Evolutionary conservation across 148 eudicot genomes (phyloP).

Genomic region (Rhododendron mucronatum): DNA sequence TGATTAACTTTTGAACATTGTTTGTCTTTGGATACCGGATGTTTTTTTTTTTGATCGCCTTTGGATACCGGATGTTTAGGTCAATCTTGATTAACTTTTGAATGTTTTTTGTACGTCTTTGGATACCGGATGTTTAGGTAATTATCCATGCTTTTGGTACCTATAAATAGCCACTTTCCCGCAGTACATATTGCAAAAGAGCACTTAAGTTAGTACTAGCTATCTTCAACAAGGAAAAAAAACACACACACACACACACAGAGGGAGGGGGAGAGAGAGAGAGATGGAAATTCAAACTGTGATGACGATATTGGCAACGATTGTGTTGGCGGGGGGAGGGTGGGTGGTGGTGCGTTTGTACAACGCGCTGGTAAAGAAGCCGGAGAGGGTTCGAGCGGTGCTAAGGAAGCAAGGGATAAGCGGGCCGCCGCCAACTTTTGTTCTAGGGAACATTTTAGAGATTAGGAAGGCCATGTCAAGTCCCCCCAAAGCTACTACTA

Average conservation of each 20-base stretch:
- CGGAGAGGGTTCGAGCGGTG: not conserved
- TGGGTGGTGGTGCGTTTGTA: not conserved
- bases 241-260: no score
- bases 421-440: not conserved
- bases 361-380: slow-evolving; percentile 1
- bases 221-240: not conserved
- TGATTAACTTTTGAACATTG: no score
- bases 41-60: no score
- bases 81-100: no score
- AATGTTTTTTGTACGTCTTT: no score
- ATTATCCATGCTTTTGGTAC: no score
- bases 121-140: no score
- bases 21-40: no score
- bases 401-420: slow-evolving; percentile 5
- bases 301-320: not conserved
- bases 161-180: not conserved
- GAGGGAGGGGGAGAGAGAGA: not conserved
- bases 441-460: slow-evolving; percentile 4
- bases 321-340: not conserved
- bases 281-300: not conserved
- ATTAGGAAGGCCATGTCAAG: not conserved
- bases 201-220: not conserved
- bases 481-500: not conserved
- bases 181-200: not conserved
- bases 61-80: no score